Percentiles rank a stretch among this genome's conserved stretches.
Conservation (phyloP, 805 yeast species). For the Tetrapisispora fleetii region DNA sequence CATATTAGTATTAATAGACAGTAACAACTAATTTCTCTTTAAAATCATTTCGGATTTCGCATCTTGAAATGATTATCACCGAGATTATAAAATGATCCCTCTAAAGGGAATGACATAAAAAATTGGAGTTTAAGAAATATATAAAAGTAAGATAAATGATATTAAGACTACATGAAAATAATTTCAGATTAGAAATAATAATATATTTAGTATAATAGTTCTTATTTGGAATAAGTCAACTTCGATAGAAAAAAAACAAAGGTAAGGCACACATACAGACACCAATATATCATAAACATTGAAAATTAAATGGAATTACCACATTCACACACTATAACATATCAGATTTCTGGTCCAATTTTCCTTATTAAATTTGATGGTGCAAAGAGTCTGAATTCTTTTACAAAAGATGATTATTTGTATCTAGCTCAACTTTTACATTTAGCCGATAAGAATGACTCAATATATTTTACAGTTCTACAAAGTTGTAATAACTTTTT, state of each 20-base stretch:
- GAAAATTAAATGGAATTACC: constrained; percentile 1
- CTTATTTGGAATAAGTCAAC: too few species aligned
- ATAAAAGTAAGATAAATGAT: neutral
- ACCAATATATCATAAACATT: neutral
- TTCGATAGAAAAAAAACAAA: neutral
- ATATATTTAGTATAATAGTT: too few species aligned
- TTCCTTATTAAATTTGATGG: constrained; percentile 57
- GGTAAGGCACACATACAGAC: too few species aligned
- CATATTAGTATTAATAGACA: too few species aligned
- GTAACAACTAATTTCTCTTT: too few species aligned
- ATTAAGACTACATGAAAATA: neutral
- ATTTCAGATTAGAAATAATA: too few species aligned
- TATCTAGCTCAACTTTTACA: constrained; percentile 49
- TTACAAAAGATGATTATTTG: constrained; percentile 55
- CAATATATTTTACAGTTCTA: constrained; percentile 54
- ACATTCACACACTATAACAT: constrained; percentile 4
- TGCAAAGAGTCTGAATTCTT: constrained; percentile 55
- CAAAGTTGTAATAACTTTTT: constrained; percentile 67
- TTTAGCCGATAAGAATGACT: constrained; percentile 51
- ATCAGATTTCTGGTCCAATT: constrained; percentile 21
- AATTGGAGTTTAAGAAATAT: neutral
- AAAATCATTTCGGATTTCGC: neutral
- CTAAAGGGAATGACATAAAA: neutral
- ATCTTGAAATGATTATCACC: neutral
- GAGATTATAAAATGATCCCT: neutral